phyloP scores from a whole-genome alignment of 2,329 filamentous ascomycete genomes.

The Cladosporium sp. region DNA sequence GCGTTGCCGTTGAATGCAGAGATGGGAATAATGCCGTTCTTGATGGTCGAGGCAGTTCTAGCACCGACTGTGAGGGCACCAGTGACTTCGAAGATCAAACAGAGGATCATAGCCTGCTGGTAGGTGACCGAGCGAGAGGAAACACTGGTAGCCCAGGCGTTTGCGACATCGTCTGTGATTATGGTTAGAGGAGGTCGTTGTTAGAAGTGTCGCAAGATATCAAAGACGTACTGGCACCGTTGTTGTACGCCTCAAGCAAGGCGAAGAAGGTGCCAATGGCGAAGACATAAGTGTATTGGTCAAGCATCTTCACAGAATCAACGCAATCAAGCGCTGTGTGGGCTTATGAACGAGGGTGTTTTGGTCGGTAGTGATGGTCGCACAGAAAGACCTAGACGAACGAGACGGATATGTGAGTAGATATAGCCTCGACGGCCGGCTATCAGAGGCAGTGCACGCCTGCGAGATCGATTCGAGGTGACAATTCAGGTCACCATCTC shows the following conservation, averaged over 20 bases:
- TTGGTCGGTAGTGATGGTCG: neutral
- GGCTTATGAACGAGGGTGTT: neutral
- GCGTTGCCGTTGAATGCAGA: slow-evolving; percentile 46
- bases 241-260: slow-evolving; percentile 64
- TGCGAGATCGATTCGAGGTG: neutral
- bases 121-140: slow-evolving; percentile 51
- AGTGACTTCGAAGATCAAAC: slow-evolving; percentile 49
- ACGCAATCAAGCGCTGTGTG: neutral
- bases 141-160: slow-evolving; percentile 51
- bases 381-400: neutral
- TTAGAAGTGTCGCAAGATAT: neutral
- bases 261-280: slow-evolving; percentile 63
- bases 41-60: slow-evolving; percentile 58
- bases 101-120: slow-evolving; percentile 47
- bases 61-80: slow-evolving; percentile 50
- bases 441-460: neutral
- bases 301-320: slow-evolving; percentile 33
- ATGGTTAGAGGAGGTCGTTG: neutral
- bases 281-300: slow-evolving; percentile 60
- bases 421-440: neutral
- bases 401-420: neutral
- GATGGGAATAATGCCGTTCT: slow-evolving; percentile 55
- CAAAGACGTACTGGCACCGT: slow-evolving; percentile 44
- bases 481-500: neutral
- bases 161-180: slow-evolving; percentile 47